Evolutionary conservation across 2,329 filamentous ascomycete species (phyloP).

Genomic region (Parafenestella ontariensis): DNA sequence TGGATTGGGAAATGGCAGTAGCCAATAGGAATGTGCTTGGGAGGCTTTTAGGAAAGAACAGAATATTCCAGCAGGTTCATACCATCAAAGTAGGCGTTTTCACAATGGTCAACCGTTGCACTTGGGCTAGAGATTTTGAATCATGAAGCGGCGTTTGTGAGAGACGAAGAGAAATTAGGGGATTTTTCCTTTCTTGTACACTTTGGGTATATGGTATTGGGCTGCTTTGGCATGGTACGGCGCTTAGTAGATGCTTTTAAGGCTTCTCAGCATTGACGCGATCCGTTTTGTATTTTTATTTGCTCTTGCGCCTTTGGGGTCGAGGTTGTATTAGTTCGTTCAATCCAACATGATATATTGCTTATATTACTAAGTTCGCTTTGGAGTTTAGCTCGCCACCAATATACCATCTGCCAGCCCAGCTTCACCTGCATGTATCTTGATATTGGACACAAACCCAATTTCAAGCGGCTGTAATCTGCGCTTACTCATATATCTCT

Average conservation of each 20-base stretch:
- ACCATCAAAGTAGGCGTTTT: neutral
- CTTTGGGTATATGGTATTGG: neutral
- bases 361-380: neutral
- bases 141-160: neutral
- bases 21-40: neutral
- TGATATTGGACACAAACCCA: too few species aligned
- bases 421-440: too few species aligned
- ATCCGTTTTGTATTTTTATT: neutral
- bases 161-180: neutral
- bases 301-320: neutral
- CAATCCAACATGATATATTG: neutral
- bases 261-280: neutral
- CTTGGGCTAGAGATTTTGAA: neutral
- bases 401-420: too few species aligned
- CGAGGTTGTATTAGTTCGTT: neutral
- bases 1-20: neutral
- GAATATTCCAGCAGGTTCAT: too few species aligned
- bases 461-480: too few species aligned
- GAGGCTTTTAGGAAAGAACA: neutral
- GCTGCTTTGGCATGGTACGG: neutral
- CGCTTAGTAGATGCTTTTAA: neutral
- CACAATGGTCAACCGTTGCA: neutral
- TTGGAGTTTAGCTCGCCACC: too few species aligned
- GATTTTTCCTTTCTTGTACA: neutral
- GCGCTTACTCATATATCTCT: too few species aligned